Evolutionary conservation across 1,284 basidiomycete genomes (phyloP), one percentile per base, ranked within the genome.

Genomic region (Rhizopogon parksii): DNA sequence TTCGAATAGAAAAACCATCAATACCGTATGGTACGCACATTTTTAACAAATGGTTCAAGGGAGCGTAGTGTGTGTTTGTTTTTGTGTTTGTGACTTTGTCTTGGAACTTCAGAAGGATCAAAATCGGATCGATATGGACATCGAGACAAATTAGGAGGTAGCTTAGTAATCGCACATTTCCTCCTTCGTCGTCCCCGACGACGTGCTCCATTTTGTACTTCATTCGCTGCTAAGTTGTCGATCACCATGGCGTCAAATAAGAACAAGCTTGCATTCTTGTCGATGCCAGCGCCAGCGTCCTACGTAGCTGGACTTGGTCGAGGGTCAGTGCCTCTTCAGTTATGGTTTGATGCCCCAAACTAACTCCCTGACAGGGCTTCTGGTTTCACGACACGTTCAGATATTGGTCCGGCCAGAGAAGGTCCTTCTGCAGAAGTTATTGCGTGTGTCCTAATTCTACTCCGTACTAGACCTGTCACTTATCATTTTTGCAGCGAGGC

Each of bases 321-420:
- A 77, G 94, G 92, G 89, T 91, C 57, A 57, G 83, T 67, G 3
- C 36, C 11, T 6, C 51, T 11, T 36, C 24, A 5, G 21, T 2
- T 52, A 24, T 32, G 12, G 15, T 21, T 19, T 46, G 30, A 25
- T 38, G 19, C 17, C 11, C 6, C 27, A 4, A 36, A 12, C n/a
- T 37, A 9, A n/a, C 6, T 21, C 37, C 54, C 24, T 59, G 47
- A 51, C 54, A 91, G 90, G 69, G 95, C 95, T 47, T 96, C 94
- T 47, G 96, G 95, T 53, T 99, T 99, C 72, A 99, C 95, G 0
- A 99, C 95, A 6, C 88, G 95, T 49, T 96, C 94, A 43, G 95
- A 99, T 82, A 99, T 99, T 58, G 95, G 95, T 67, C 96, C 95
- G 43, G 95, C 95, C 3, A 80, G 96, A 67, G 94, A 96, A 66